phyloP scores from a whole-genome alignment of 345 rosid species.

The Melaleuca quinquenervia region DNA sequence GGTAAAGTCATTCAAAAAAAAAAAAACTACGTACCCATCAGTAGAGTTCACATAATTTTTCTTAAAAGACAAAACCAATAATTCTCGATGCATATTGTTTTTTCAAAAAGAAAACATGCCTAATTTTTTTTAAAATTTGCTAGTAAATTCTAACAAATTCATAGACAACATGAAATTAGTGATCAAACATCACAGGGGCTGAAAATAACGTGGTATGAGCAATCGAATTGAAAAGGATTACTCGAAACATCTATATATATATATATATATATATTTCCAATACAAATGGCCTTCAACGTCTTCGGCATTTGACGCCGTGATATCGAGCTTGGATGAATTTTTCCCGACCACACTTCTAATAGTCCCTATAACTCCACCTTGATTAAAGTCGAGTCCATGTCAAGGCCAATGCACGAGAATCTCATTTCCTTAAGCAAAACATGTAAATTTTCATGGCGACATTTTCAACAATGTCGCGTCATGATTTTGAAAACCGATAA shows the following conservation, averaged over 20 bases:
- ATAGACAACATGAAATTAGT: not conserved
- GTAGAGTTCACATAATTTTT: not conserved
- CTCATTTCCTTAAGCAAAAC: not conserved
- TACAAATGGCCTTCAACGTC: no score
- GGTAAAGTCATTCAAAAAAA: not conserved
- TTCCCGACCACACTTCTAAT: not conserved
- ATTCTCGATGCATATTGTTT: not conserved
- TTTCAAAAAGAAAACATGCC: not conserved
- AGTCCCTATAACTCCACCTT: not conserved
- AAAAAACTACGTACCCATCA: not conserved
- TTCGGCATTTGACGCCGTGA: no score
- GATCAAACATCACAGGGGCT: not conserved
- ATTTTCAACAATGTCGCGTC: not conserved
- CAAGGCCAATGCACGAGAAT: not conserved
- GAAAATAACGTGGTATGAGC: not conserved
- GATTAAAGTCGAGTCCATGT: not conserved
- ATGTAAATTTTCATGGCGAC: not conserved
- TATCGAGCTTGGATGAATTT: not conserved
- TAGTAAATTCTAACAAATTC: not conserved
- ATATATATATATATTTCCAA: not conserved
- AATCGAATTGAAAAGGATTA: not conserved
- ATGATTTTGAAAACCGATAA: not conserved
- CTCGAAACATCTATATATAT: no score
- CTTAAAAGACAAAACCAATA: accelerated
- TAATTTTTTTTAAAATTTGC: not conserved